phyloP scores from a whole-genome alignment of 306 rosid genomes.

The Cicer judaicum region DNA sequence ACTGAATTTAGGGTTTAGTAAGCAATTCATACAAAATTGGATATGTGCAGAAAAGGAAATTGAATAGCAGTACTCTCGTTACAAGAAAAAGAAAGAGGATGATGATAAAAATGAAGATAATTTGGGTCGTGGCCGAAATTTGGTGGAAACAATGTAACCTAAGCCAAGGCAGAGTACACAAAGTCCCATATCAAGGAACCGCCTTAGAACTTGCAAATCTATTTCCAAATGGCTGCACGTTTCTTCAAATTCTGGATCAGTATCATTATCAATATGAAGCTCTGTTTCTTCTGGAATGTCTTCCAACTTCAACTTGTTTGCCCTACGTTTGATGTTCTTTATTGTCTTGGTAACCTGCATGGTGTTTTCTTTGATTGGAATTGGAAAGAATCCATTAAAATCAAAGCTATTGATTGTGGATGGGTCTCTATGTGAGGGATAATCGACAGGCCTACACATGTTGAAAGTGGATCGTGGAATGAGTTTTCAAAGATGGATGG shows the following conservation, averaged over 20 bases:
- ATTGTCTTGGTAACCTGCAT: background rate
- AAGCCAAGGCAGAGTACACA: constrained; percentile 16
- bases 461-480: background rate
- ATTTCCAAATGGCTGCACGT: constrained; percentile 29
- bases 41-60: background rate
- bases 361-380: background rate
- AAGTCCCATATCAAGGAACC: constrained; percentile 37
- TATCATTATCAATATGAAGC: background rate
- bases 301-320: constrained; percentile 20
- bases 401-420: background rate
- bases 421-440: background rate
- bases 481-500: background rate
- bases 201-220: constrained; percentile 38
- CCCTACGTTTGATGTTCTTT: background rate
- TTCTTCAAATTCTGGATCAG: constrained; percentile 26
- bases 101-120: constrained; percentile 20
- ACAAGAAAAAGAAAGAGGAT: background rate
- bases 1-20: background rate
- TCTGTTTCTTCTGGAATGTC: constrained; percentile 41
- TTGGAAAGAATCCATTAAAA: background rate
- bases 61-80: background rate
- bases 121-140: background rate
- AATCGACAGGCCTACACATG: constrained; percentile 11
- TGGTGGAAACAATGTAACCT: constrained; percentile 16
- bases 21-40: background rate